Evolutionary conservation across 2,329 filamentous ascomycete species (phyloP), one percentile per base, ranked within the genome.

Genomic region (Westerdykella ornata): DNA sequence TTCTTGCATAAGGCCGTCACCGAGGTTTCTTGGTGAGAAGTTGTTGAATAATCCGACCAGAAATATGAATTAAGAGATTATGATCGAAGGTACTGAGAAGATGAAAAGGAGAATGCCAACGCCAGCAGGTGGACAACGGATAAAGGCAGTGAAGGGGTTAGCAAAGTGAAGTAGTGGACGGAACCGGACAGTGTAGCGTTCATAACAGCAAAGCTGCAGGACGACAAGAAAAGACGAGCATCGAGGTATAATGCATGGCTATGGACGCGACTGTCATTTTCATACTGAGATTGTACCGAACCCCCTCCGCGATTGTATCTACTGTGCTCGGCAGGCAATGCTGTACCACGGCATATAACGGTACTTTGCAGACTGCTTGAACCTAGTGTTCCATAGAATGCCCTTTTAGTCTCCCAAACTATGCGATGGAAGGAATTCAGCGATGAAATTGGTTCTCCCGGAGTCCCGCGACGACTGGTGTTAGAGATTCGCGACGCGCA

Each of bases 401-500:
- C 46, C 35, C 35, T 26, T 52, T 52, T 29, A 43, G 41, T 35
- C 35, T 22, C 22, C 22, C 34, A 17, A 19, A 22, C 38, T 52
- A 59, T 62, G 58, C 56, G 47, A 32, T 33, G 37, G 38, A 35
- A 38, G 48, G 42, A 19, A 43, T 22, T 34, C 26, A 40, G 35
- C 28, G 29, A 33, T 30, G 40, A 28, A 42, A 59, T 53, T 59
- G 57, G 57, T 48, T 40, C 43, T 36, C 46, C 34, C 17, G 31
- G n/a, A 37, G 46, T 35, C 18, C 18, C 49, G 60, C 59, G 52
- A 62, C 61, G 38, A 22, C 44, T 49, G 44, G 39, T 44, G 61
- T 64, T 37, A 46, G 53, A 62, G 53, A 57, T 52, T 41, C 48
- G 60, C 49, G 52, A 60, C 59, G 46, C 29, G 56, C 59, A 62